These are phyloP conservation scores for Intubia oerlemansii DNA, from an alignment of 2,329 filamentous ascomycete species.

Conservation along the genomic window DNA sequence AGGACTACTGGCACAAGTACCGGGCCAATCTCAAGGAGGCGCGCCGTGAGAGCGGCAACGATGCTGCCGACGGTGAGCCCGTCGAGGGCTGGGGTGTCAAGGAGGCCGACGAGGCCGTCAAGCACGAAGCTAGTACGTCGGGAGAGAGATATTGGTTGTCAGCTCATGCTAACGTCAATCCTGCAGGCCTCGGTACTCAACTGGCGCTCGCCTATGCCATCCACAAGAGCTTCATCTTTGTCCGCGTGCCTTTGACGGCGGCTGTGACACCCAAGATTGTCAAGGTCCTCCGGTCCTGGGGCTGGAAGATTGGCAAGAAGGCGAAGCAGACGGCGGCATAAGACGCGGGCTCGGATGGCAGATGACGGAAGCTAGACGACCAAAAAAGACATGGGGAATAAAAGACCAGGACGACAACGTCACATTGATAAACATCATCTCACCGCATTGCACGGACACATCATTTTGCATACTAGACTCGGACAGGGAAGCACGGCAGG, in stretches of 20 bases:
- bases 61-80: conserved; percentile 14
- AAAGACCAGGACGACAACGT: conserved; percentile 10
- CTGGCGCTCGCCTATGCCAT: conserved; percentile 87
- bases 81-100: conserved; percentile 38
- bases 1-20: conserved; percentile 29
- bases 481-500: no score
- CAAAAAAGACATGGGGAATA: no score
- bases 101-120: conserved; percentile 37
- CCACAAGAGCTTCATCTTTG: conserved; percentile 93
- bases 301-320: conserved; percentile 87
- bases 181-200: conserved; percentile 50
- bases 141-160: neutral
- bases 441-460: no score
- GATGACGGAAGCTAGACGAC: no score
- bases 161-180: no score
- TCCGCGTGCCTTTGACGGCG: conserved; percentile 81
- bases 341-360: no score
- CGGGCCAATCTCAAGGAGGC: conserved; percentile 24
- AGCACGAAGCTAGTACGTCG: conserved; percentile 53
- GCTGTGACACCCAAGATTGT: conserved; percentile 90
- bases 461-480: no score
- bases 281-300: conserved; percentile 67
- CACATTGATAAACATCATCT: no score
- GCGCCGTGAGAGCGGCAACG: conserved; percentile 21
- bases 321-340: conserved; percentile 22